These are phyloP conservation scores for Penicillium freii DNA, from an alignment of 2,329 filamentous ascomycete genomes.

Conservation along the genomic window DNA sequence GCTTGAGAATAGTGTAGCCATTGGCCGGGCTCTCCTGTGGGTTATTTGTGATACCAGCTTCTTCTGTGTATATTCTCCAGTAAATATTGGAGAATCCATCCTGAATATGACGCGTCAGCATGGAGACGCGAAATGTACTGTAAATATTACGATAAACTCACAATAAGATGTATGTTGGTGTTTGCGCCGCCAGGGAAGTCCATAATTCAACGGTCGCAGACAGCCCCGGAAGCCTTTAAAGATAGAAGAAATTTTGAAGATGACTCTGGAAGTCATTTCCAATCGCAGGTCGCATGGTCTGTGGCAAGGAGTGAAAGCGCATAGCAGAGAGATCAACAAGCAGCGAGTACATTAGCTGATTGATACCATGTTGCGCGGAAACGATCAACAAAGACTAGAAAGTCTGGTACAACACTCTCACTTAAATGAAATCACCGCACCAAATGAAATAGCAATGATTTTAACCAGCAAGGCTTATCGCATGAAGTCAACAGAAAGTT, in stretches of 20 bases:
- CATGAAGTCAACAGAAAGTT: conserved; percentile 13
- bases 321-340: conserved; percentile 21
- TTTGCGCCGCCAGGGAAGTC: conserved; percentile 45
- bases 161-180: conserved; percentile 44
- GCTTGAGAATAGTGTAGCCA: conserved; percentile 38
- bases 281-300: conserved; percentile 18
- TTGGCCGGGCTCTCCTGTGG: conserved; percentile 35
- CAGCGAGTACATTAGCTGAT: conserved; percentile 17
- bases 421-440: not conserved
- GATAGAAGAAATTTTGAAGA: conserved; percentile 26
- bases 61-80: conserved; percentile 45
- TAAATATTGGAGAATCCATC: conserved; percentile 45
- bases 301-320: conserved; percentile 21
- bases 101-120: conserved; percentile 30
- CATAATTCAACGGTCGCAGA: conserved; percentile 37
- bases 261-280: conserved; percentile 38
- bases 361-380: conserved; percentile 14
- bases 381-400: conserved; percentile 5
- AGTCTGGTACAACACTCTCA: conserved; percentile 10
- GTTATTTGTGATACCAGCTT: conserved; percentile 30
- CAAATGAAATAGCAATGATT: not conserved
- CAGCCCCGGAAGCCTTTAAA: conserved; percentile 29
- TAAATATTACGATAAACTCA: conserved; percentile 31
- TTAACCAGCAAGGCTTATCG: conserved; percentile 1
- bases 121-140: not conserved